These are phyloP conservation scores for Erythrophleum fordii DNA, from an alignment of 306 rosid genomes.

Conservation along the genomic window DNA sequence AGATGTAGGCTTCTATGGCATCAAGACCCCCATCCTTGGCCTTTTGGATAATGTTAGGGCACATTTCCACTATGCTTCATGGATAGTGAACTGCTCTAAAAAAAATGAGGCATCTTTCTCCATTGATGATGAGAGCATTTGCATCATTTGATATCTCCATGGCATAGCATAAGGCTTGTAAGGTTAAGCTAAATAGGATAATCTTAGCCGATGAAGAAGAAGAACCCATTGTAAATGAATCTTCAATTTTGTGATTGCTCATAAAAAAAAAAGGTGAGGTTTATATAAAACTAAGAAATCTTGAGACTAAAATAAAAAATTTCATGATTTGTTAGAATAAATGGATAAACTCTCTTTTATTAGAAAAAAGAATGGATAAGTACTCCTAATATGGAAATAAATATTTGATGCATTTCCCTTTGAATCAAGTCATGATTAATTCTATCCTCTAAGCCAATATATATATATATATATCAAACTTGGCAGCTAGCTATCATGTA, in stretches of 20 bases:
- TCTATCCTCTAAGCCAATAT: neutral
- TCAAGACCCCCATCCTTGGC: neutral
- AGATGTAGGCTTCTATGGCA: neutral
- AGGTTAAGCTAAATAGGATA: neutral
- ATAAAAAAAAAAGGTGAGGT: neutral
- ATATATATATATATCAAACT: no score
- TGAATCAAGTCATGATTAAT: neutral
- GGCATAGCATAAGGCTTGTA: neutral
- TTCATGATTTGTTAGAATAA: neutral
- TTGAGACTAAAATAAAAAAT: neutral
- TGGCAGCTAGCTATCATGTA: no score
- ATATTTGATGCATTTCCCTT: neutral
- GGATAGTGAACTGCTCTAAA: neutral
- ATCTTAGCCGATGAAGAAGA: neutral
- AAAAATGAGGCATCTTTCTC: neutral
- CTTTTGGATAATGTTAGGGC: neutral
- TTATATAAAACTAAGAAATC: neutral
- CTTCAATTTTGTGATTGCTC: neutral
- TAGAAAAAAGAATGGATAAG: neutral
- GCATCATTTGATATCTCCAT: neutral
- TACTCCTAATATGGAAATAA: neutral
- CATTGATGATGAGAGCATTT: neutral
- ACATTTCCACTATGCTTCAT: neutral
- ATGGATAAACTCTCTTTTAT: neutral
- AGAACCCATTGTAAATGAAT: neutral